Base-by-base conservation (phyloP, 176 grass and related monocot species). In the Dactylis glomerata region DNA sequence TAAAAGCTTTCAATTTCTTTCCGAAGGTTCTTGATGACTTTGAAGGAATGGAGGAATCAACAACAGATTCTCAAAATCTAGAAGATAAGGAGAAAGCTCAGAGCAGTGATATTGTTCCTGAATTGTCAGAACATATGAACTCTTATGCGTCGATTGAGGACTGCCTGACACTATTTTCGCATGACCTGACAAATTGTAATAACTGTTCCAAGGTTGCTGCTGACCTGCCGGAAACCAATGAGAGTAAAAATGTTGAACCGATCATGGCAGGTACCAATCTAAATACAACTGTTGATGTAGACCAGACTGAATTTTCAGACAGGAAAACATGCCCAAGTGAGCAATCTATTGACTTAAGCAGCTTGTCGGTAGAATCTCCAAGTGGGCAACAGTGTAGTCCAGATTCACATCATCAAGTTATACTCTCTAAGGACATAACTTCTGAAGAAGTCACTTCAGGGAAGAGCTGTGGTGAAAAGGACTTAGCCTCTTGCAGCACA, bases 121-220 rank as follows among this genome's bases (percentile, higher is more conserved):
- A 57, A 12, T 22, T 78, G 14, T 33, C 19, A 38, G 50, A 76
- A 54, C 30, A 61, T 64, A 68, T 45, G 27, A 75, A 58, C 62
- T 81, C 49, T 51, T 2, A 68, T 71, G 40, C 15, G 9, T 82
- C 88, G 12, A 69, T 89, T 51, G 50, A 82, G 63, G 41, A 82
- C 3, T 89, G 88, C 55, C 27, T 89, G 65, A 30, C 42, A 26
- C 1, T 42, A 1, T 27, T 30, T 30, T 46, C 40, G n/a, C 44
- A 47, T 30, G 1, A 0, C 8, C 26, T 20, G 40, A 4, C 69
- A 40, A 52, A 70, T 0, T 88, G 90, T 85, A 57, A 20, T 9
- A 75, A 46, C 20, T 92, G 90, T 79, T 58, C 73, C 24, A 81
- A 86, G 23, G 26, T 47, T 79, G 30, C 68, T 87, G 17, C 26